phyloP scores from a whole-genome alignment of 2,329 filamentous ascomycete species.

The Penicillium sp. region DNA sequence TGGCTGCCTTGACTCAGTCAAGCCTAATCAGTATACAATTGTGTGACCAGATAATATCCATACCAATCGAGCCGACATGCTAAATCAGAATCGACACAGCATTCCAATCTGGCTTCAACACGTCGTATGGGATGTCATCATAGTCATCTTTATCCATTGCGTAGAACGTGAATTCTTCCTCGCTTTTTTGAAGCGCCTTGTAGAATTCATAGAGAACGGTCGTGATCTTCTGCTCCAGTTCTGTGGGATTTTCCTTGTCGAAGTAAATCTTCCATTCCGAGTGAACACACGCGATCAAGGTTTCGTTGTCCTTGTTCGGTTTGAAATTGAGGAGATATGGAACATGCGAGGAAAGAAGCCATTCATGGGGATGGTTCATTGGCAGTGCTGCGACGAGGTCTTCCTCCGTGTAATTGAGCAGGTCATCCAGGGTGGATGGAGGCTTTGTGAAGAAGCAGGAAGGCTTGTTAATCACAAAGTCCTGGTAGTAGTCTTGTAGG shows the following conservation, averaged over 20 bases:
- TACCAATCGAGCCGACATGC: too few species aligned
- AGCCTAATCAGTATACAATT: too few species aligned
- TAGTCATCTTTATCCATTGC: not conserved
- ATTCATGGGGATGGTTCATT: slow-evolving; percentile 4
- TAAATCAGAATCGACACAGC: not conserved
- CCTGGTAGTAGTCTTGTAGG: slow-evolving; percentile 10
- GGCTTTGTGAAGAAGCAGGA: slow-evolving; percentile 4
- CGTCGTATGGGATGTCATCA: not conserved
- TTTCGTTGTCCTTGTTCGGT: slow-evolving; percentile 2
- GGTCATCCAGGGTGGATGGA: not conserved
- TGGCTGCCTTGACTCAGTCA: too few species aligned
- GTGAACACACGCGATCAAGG: not conserved
- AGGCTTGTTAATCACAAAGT: slow-evolving; percentile 9
- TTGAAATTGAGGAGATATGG: slow-evolving; percentile 5
- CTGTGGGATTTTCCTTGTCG: not conserved
- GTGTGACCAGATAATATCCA: too few species aligned
- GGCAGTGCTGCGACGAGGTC: slow-evolving; percentile 6
- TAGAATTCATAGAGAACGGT: not conserved
- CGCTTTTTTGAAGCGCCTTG: not conserved
- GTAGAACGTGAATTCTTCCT: not conserved
- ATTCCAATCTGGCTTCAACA: not conserved
- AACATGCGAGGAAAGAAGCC: slow-evolving; percentile 7
- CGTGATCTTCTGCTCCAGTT: too few species aligned
- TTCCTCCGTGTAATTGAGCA: slow-evolving; percentile 4
- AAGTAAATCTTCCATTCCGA: not conserved